phyloP scores from a whole-genome alignment of 768 basidiomycete species.

The Hygrocybe coccinea region DNA sequence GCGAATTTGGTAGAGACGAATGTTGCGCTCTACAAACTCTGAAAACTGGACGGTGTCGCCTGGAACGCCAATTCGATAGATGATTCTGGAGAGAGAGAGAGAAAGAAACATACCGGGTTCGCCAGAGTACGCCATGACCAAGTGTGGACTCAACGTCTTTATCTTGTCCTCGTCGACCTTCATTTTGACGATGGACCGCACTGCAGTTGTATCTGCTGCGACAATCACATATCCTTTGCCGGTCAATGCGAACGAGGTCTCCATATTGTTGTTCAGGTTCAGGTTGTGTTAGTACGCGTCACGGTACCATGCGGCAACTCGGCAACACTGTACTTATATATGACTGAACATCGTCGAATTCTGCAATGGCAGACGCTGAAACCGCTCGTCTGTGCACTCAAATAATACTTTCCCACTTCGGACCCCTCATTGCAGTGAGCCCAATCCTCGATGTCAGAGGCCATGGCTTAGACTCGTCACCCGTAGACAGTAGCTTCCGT shows the following conservation, averaged over 20 bases:
- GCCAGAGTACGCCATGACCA: conserved; percentile 93
- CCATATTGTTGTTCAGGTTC: conserved; percentile 53
- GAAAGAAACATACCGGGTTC: conserved; percentile 65
- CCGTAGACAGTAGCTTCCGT: conserved; percentile 65
- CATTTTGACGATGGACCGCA: conserved; percentile 95
- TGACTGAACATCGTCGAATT: not conserved
- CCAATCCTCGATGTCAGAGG: not conserved
- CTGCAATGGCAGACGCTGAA: conserved; percentile 58
- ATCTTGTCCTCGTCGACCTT: conserved; percentile 96
- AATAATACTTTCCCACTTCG: conserved; percentile 62
- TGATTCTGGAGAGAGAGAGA: not conserved
- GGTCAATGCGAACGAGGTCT: conserved; percentile 83
- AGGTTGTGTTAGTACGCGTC: not conserved
- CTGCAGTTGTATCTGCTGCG: conserved; percentile 85
- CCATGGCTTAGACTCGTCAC: not conserved
- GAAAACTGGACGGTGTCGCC: conserved; percentile 97
- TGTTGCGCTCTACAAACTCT: conserved; percentile 93
- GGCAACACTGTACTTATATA: not conserved
- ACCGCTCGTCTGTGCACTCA: conserved; percentile 57
- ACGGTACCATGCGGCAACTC: not conserved
- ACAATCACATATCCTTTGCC: conserved; percentile 93
- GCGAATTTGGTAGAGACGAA: conserved; percentile 93
- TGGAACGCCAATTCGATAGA: conserved; percentile 21
- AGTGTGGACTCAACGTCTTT: conserved; percentile 81
- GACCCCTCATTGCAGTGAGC: conserved; percentile 54